phyloP scores from a whole-genome alignment of 176 grass and related monocot genomes.

The Hordeum vulgare region MorexV3_pseudomolecules_assembly NC_058523.1:501777839-501778338 shows the following conservation, averaged over 20 bases:
- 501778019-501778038: conserved; percentile 39
- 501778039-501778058: conserved; percentile 47
- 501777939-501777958: conserved; percentile 10
- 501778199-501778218: neutral
- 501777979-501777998: neutral
- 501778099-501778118: conserved; percentile 88
- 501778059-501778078: conserved; percentile 57
- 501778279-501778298: conserved; percentile 8
- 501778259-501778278: neutral
- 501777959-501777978: conserved; percentile 62
- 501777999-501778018: conserved; percentile 46
- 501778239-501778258: neutral
- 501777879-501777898: neutral
- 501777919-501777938: neutral
- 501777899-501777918: neutral
- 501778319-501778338: conserved; percentile 12
- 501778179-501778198: neutral
- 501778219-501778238: neutral
- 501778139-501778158: conserved; percentile 1
- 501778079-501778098: conserved; percentile 60
- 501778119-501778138: conserved; percentile 14
- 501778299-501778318: neutral
- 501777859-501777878: neutral
- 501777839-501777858: conserved; percentile 1
- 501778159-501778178: neutral